Evolutionary conservation across 2,329 filamentous ascomycete genomes (phyloP), one percentile per base, ranked within the genome.

Genomic region (Pseudovirgaria hyperparasitica): DNA sequence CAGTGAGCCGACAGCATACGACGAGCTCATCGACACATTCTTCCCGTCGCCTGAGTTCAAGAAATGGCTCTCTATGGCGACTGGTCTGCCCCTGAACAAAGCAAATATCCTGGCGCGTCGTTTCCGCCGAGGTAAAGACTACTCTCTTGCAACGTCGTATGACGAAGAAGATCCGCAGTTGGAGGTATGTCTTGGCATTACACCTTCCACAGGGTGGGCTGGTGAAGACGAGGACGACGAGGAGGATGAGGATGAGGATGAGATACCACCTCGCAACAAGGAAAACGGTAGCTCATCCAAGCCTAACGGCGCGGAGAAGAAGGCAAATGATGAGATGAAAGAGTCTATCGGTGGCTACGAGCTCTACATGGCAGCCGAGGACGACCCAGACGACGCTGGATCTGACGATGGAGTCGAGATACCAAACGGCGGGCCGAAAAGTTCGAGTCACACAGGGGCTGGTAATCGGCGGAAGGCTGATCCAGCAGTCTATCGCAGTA

Each of bases 121-220:
- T 18, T 98, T 98, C 64, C 74, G 90, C 6, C 73, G 73, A 25
- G 84, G 90, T 5, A 58, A 76, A 35, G 90, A 98, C 56, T 98
- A 98, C 51, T 92, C 87, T 3, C 71, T 98, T 12, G 90, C 90
- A 2, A 93, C 82, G 12, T 76, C 80, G 13, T 84, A 92, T 47
- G 77, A 68, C 17, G 65, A 70, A 16, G 65, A 71, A 26, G 70
- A 82, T 41, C 71, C 84, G 9, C 76, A 84, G 24, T 61, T 98
- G 4, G 90, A 98, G 52, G 68, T 94, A 27, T 92, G 84, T 31
- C 65, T 98, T 3, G 77, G 81, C 22, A 67, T 96, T 34, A 96
- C 90, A 4, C 85, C 90, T 0, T 85, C 76, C 0, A 54, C 63
- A 4, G 87, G 85, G 5, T 96, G 90, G 84, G 85, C 82, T 28